Evolutionary conservation across 2,329 filamentous ascomycete genomes (phyloP).

Genomic region (Cryphonectria carpinicola): DNA sequence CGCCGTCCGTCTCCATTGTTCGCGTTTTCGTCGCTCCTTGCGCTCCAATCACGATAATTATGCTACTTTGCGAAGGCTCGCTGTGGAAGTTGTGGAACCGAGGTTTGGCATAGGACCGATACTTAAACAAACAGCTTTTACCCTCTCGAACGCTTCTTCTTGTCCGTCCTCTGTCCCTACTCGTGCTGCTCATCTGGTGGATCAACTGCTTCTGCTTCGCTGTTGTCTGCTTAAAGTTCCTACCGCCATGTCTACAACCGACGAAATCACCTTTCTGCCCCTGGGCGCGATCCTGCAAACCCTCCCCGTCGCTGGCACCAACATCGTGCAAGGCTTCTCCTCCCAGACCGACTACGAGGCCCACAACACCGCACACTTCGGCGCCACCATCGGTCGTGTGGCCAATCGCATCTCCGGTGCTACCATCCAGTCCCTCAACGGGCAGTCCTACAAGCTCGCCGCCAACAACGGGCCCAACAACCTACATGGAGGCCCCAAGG

Average conservation of each 20-base stretch:
- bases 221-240: no score
- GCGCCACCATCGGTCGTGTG: constrained; percentile 86
- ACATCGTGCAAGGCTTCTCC: constrained; percentile 89
- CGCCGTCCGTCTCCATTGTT: constrained; percentile 12
- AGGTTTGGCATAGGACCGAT: neutral
- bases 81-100: neutral
- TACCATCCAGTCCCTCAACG: constrained; percentile 73
- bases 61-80: neutral
- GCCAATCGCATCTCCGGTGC: constrained; percentile 81
- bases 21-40: constrained; percentile 9
- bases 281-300: constrained; percentile 81
- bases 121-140: neutral
- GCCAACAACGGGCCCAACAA: constrained; percentile 80
- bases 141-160: neutral
- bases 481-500: constrained; percentile 71
- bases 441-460: constrained; percentile 67
- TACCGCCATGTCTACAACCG: constrained; percentile 45
- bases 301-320: constrained; percentile 74
- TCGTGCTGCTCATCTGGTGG: neutral
- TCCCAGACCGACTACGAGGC: constrained; percentile 73
- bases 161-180: neutral
- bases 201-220: no score
- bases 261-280: constrained; percentile 68
- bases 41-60: constrained; percentile 25
- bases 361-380: constrained; percentile 81